Evolutionary conservation across 768 basidiomycete species (phyloP), one percentile per base, ranked within the genome.

Genomic region (Kwoniella mangroviensis): DNA sequence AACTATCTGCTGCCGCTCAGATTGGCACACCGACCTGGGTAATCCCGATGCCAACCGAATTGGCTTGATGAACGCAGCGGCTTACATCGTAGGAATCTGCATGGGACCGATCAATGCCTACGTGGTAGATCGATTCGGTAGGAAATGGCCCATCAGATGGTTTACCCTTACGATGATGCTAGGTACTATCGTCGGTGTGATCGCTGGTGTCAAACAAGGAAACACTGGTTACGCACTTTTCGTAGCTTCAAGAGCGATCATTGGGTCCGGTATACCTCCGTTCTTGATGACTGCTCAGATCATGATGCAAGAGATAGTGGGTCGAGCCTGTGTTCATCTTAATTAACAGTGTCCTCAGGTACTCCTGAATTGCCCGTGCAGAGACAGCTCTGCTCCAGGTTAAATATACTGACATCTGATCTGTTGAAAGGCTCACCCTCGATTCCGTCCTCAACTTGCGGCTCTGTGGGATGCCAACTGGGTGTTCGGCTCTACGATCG

Each of bases 211-310:
- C 28, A 53, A 40, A 22, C 22, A 51, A 19, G 11, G 22, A 3
- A 22, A 53, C n/a, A 24, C 49, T 13, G 45, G 45, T 15, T 63
- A 63, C 22, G 63, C 24, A 40, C 63, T 63, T 28, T 63, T 63
- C 51, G 63, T 63, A 11, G 63, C 63, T 13, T 63, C 63, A 9
- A 45, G 63, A 24, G 63, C 63, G 7, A 40, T 63, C n/a, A 63
- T 63, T 11, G 63, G 63, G 15, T 52, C 24, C 9, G 63, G 63
- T 24, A 52, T 28, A 7, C 51, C 63, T 10, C 22, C 63, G 7
- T 40, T 63, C 9, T 19, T 63, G 13, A 22, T 28, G 26, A 51
- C 49, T 15, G 63, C 63, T 3, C 21, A 52, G 22, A 51, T 63
- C 6, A 51, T 40, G 21, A 63, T 63, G 13, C 63, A 63, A 40